Conservation (phyloP, 257 asterid species). For the Scutellaria barbata region DNA sequence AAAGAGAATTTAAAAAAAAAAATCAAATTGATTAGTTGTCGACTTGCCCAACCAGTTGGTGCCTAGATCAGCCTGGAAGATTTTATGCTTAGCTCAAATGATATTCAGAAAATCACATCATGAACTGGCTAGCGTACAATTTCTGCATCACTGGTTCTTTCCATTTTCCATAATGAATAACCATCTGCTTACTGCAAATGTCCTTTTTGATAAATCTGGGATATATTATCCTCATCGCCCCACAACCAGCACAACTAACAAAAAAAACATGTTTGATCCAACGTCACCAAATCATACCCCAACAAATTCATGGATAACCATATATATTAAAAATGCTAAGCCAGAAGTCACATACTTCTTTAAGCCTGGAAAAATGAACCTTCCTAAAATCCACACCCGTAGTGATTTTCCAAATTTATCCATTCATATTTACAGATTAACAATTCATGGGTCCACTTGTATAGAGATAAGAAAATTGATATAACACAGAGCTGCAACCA, state of each 20-base stretch:
- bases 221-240: neutral
- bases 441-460: neutral
- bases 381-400: neutral
- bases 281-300: neutral
- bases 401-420: neutral
- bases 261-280: neutral
- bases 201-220: neutral
- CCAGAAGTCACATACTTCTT: constrained; percentile 4
- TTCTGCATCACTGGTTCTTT: neutral
- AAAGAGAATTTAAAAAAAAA: too few species aligned
- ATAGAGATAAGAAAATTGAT: neutral
- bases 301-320: neutral
- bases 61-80: too few species aligned
- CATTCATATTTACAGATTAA: neutral
- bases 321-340: neutral
- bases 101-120: too few species aligned
- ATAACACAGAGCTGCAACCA: neutral
- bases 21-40: too few species aligned
- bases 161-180: neutral
- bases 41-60: too few species aligned
- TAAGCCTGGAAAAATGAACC: constrained; percentile 15
- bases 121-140: too few species aligned
- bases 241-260: neutral
- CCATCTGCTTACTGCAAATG: neutral
- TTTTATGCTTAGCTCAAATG: too few species aligned